Conservation (phyloP, 306 rosid species). For the Herpetospermum pedunculosum region DNA sequence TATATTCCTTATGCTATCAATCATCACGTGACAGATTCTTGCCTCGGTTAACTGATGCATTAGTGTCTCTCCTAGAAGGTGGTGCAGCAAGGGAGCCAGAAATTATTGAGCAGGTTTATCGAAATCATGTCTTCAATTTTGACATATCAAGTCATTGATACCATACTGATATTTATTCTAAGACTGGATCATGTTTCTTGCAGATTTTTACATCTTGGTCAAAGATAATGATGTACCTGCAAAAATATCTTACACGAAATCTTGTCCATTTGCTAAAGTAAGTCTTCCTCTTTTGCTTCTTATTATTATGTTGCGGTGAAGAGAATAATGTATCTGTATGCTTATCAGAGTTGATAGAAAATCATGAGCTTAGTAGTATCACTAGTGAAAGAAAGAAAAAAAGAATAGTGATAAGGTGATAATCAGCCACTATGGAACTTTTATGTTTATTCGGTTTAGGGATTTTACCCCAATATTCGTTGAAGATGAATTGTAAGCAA, state of each 20-base stretch:
- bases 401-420: background rate
- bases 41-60: conserved; percentile 52
- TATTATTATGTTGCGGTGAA: background rate
- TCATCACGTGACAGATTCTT: conserved; percentile 31
- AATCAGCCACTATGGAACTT: background rate
- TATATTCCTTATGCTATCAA: background rate
- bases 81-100: conserved; percentile 89
- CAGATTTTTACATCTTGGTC: conserved; percentile 90
- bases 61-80: conserved; percentile 56
- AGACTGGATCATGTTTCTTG: conserved; percentile 13
- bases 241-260: conserved; percentile 52
- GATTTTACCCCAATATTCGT: background rate
- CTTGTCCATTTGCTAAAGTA: conserved; percentile 57
- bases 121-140: background rate
- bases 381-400: background rate
- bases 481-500: background rate
- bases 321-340: background rate
- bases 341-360: background rate
- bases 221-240: conserved; percentile 64
- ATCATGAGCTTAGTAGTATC: background rate
- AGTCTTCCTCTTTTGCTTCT: conserved; percentile 17
- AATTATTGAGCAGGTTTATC: conserved; percentile 66
- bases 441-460: background rate
- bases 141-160: background rate
- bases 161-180: background rate